Conservation (phyloP, 2,329 filamentous ascomycete genomes). For the Claviceps sp. region DNA sequence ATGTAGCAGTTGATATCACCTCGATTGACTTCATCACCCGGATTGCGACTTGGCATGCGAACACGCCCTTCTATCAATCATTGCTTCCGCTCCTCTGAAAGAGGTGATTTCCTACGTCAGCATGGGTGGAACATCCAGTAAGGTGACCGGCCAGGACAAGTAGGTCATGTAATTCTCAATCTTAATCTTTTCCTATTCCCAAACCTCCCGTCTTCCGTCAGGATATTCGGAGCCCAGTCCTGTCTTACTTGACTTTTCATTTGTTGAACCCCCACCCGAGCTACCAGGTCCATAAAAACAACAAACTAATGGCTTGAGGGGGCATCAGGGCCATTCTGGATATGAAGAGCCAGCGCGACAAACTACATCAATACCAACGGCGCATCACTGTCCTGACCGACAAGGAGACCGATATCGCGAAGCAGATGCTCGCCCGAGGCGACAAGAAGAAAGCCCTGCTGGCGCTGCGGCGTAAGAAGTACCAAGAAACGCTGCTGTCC, state of each 20-base stretch:
- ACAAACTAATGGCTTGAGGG: too few relatives aligned
- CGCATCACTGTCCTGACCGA: constrained; percentile 76
- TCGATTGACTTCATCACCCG: background rate
- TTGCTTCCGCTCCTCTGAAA: background rate
- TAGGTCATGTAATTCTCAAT: constrained; percentile 26
- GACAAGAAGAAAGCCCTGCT: constrained; percentile 75
- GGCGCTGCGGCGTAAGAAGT: constrained; percentile 88
- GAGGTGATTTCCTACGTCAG: background rate
- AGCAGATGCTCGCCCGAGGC: constrained; percentile 64
- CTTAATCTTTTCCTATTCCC: too few relatives aligned
- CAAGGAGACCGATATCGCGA: constrained; percentile 76
- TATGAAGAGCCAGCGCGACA: constrained; percentile 95
- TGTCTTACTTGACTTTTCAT: background rate
- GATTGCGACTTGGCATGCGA: background rate
- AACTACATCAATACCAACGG: constrained; percentile 89
- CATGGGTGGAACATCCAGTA: constrained; percentile 45
- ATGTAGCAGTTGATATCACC: too few relatives aligned
- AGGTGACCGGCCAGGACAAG: constrained; percentile 70
- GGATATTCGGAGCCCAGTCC: background rate
- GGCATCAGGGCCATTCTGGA: constrained; percentile 75
- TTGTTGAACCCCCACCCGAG: too few relatives aligned
- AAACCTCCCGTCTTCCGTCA: too few relatives aligned
- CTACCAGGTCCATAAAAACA: too few relatives aligned
- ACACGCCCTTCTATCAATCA: background rate
- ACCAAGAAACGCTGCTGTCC: constrained; percentile 76